Conservation (phyloP, 2,329 filamentous ascomycete species). For the Talaromyces sp. region DNA sequence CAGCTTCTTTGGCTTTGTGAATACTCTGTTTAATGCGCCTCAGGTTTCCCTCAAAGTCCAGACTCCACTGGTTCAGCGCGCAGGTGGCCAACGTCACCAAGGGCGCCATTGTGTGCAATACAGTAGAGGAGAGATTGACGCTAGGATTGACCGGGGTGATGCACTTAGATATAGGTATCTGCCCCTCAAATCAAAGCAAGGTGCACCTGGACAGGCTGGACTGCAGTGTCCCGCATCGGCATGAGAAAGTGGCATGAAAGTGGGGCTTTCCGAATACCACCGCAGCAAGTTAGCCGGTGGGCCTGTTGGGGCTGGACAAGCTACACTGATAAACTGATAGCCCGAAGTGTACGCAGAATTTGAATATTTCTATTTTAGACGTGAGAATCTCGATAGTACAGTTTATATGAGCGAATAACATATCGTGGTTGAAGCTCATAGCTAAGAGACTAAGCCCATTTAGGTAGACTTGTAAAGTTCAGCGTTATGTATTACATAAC, state of each 20-base stretch:
- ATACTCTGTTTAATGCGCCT: constrained; percentile 66
- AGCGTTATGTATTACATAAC: too few species aligned
- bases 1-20: constrained; percentile 59
- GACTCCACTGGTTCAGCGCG: constrained; percentile 10
- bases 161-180: neutral
- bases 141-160: neutral
- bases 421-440: too few species aligned
- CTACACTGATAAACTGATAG: too few species aligned
- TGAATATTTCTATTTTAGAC: too few species aligned
- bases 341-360: too few species aligned
- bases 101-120: neutral
- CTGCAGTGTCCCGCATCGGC: neutral
- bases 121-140: neutral
- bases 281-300: too few species aligned
- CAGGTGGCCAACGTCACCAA: constrained; percentile 7
- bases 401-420: too few species aligned
- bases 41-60: constrained; percentile 9
- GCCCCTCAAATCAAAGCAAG: neutral
- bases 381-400: too few species aligned
- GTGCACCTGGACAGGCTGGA: neutral
- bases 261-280: neutral
- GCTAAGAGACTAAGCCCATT: too few species aligned
- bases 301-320: too few species aligned
- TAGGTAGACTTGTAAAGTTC: too few species aligned
- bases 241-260: constrained; percentile 5